Evolutionary conservation across 805 yeast genomes (phyloP).

Genomic region (Wickerhamomyces strasburgensis): DNA sequence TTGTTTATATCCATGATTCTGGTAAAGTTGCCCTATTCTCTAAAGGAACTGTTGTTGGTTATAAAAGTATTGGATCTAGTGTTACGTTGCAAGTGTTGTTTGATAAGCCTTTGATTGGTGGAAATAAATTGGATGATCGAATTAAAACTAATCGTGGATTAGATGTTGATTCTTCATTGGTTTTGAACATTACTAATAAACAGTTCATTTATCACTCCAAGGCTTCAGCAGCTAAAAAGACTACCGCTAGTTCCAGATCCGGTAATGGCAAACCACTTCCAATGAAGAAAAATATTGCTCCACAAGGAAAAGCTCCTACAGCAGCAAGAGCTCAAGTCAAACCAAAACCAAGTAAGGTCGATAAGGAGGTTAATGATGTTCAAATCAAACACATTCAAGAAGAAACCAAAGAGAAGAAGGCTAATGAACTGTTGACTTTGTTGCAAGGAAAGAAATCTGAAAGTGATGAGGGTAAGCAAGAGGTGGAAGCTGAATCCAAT

Average conservation of each 20-base stretch:
- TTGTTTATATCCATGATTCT: conserved; percentile 73
- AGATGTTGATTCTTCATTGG: conserved; percentile 72
- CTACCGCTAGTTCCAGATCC: conserved; percentile 6
- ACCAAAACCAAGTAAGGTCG: too few relatives aligned
- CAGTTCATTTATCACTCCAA: conserved; percentile 76
- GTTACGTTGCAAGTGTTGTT: conserved; percentile 71
- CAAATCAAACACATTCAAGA: conserved; percentile 10
- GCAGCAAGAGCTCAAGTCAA: background rate
- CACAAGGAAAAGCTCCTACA: conserved; percentile 1
- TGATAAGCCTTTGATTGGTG: conserved; percentile 79
- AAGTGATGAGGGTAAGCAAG: conserved; percentile 7
- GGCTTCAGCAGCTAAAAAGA: conserved; percentile 40
- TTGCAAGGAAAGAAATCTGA: conserved; percentile 32
- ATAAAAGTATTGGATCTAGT: conserved; percentile 49
- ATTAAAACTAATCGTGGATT: conserved; percentile 76
- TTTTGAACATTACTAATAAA: conserved; percentile 68
- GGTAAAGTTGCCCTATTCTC: conserved; percentile 87
- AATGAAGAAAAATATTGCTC: conserved; percentile 7
- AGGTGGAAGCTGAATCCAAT: conserved; percentile 8
- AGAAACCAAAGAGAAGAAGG: conserved; percentile 27
- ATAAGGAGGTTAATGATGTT: too few relatives aligned
- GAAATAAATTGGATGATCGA: conserved; percentile 76
- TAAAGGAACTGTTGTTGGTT: conserved; percentile 87
- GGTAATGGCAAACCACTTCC: conserved; percentile 14
- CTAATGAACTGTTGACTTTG: conserved; percentile 40